Conservation (phyloP, 768 basidiomycete species). For the Mycena maculata region DNA sequence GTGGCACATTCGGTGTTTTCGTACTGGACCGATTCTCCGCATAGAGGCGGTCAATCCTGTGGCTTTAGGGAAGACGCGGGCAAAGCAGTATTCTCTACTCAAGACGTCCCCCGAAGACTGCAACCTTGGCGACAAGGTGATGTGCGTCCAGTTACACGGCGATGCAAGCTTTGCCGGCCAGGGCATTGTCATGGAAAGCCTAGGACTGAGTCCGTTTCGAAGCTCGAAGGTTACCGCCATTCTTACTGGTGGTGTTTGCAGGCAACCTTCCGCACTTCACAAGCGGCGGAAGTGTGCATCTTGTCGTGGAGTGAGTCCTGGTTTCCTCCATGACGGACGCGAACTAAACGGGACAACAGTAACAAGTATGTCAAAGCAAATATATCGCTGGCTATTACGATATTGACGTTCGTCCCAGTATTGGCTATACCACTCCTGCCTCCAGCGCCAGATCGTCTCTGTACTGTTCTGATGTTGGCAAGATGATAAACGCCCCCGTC, state of each 20-base stretch:
- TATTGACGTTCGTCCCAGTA: slow-evolving; percentile 57
- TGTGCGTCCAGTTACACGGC: slow-evolving; percentile 92
- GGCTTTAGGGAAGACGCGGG: slow-evolving; percentile 89
- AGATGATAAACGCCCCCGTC: no score
- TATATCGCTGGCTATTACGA: not conserved
- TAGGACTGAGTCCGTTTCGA: slow-evolving; percentile 76
- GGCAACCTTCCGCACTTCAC: slow-evolving; percentile 93
- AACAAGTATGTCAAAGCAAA: slow-evolving; percentile 61
- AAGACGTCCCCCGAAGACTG: slow-evolving; percentile 69
- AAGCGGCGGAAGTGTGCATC: slow-evolving; percentile 88
- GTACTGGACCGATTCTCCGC: not conserved
- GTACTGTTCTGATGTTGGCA: slow-evolving; percentile 90
- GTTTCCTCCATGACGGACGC: not conserved
- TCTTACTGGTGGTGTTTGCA: slow-evolving; percentile 44
- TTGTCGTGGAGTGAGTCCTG: slow-evolving; percentile 91
- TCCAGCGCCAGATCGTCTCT: slow-evolving; percentile 85
- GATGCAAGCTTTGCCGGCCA: slow-evolving; percentile 94
- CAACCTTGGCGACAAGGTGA: slow-evolving; percentile 73
- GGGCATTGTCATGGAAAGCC: slow-evolving; percentile 88
- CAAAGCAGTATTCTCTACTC: slow-evolving; percentile 87
- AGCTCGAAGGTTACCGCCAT: not conserved
- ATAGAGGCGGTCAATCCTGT: slow-evolving; percentile 90
- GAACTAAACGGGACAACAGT: slow-evolving; percentile 43
- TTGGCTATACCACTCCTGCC: slow-evolving; percentile 93
- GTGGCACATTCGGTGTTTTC: slow-evolving; percentile 22